These are phyloP conservation scores for Talaromyces sp. DNA, from an alignment of 2,329 filamentous ascomycete species.

Conservation along the genomic window DNA sequence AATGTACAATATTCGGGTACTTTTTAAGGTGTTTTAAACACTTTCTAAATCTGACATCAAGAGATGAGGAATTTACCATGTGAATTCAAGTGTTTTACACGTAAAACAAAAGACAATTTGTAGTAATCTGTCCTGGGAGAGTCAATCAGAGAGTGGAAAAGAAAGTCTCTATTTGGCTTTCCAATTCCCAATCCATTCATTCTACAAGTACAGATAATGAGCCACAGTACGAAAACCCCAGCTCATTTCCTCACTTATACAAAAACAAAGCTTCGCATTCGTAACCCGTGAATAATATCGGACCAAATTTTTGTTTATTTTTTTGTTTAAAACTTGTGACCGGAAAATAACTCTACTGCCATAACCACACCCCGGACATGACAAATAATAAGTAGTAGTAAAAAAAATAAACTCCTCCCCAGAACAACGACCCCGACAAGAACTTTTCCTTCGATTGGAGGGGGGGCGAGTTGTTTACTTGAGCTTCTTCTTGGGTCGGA, in stretches of 20 bases:
- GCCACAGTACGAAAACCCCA: neutral
- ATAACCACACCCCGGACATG: neutral
- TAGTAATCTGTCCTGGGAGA: neutral
- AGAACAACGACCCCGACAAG: neutral
- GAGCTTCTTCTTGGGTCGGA: conserved; percentile 99
- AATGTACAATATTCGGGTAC: neutral
- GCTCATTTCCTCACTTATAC: neutral
- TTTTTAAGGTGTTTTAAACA: neutral
- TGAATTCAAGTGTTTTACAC: neutral
- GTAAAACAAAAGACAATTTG: neutral
- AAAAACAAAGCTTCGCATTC: neutral
- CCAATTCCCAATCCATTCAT: neutral
- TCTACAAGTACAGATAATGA: neutral
- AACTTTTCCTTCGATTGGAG: conserved; percentile 1
- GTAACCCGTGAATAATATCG: neutral
- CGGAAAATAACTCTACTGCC: neutral
- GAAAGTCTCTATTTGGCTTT: neutral
- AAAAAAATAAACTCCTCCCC: neutral
- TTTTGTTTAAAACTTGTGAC: conserved; percentile 4
- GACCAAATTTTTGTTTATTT: conserved; percentile 1
- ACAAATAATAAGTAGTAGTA: neutral
- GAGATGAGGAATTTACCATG: neutral
- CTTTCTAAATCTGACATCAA: neutral
- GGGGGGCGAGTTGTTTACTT: conserved; percentile 55
- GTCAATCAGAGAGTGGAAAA: neutral